These are phyloP conservation scores for Berberis vulgaris DNA, from an alignment of 164 flowering plant genomes.

Conservation along the genomic window DNA sequence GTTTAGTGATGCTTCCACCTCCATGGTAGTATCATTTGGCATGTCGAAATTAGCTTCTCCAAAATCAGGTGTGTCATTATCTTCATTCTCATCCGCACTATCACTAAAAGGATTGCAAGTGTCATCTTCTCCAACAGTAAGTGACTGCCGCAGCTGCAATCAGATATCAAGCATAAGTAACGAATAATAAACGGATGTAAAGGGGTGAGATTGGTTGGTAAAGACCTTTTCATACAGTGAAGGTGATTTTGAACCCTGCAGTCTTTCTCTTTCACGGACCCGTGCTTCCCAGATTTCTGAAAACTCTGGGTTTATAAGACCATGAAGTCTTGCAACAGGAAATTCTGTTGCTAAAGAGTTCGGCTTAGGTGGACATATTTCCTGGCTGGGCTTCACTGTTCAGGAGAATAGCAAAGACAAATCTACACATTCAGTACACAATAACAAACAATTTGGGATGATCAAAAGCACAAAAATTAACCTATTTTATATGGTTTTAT, in stretches of 20 bases:
- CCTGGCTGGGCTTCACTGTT: conserved; percentile 45
- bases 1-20: conserved; percentile 35
- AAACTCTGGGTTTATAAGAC: conserved; percentile 58
- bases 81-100: conserved; percentile 28
- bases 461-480: conserved; percentile 7
- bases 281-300: conserved; percentile 49
- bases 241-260: conserved; percentile 30
- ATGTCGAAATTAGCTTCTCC: conserved; percentile 34
- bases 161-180: conserved; percentile 10
- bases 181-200: background rate
- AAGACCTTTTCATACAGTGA: conserved; percentile 71
- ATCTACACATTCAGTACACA: background rate
- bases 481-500: conserved; percentile 80
- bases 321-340: conserved; percentile 66
- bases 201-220: background rate
- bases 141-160: conserved; percentile 74
- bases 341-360: conserved; percentile 32
- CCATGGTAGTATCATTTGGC: conserved; percentile 35
- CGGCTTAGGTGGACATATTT: conserved; percentile 18
- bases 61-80: conserved; percentile 35
- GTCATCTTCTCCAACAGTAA: conserved; percentile 28
- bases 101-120: conserved; percentile 20
- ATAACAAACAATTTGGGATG: background rate
- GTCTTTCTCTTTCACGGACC: conserved; percentile 18
- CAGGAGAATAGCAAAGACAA: conserved; percentile 1